Base-by-base conservation (phyloP, 1,284 basidiomycete genomes). In the Porogramme epimiltina region DNA sequence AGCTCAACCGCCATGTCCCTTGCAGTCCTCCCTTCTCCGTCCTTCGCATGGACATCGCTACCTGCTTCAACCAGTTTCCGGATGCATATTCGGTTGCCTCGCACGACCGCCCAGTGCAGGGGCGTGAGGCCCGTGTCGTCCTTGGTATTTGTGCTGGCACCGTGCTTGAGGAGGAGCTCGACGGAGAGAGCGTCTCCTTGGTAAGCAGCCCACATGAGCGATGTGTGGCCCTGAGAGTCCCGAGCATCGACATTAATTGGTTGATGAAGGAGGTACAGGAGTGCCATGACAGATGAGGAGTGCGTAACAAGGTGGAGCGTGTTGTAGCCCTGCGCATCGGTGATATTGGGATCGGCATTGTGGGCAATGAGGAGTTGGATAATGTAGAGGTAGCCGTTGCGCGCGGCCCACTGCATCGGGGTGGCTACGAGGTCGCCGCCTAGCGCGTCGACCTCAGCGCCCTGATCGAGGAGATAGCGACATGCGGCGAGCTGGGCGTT, bases 141-240 rank as follows among this genome's bases (percentile, higher is more conserved):
- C 36, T 80, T 79, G 4, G 87, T 73, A 55, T 84, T 83, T 1
- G 89, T 78, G 49, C 84, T 89, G 2, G 95, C 93, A 8, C 94
- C 94, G 60, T 96, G 92, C 51, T 88, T 84, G 47, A 99, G 79
- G 18, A 99, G 73, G 28, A 99, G 73, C 57, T 98, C 93, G 2
- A 99, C 93, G 0, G 91, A 95, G 20, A 99, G 82, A 1, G 93
- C 95, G 65, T 99, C 97, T 40, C 96, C 96, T 69, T 99, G 97
- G 73, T 98, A 99, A 3, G 95, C 93, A 2, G 97, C 97, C 97
- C 97, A 99, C 93, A 98, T 98, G 47, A 99, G 80, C 0, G 93
- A 82, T 0, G 96, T 98, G 66, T 99, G 97, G 0, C 96, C 96
- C 64, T 95, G 91, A 1, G 85, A 77, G 69, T 99, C 97, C 39